A percentile compares a stretch with the other conserved stretches of the same genome.
Evolutionary conservation across 2,329 filamentous ascomycete species (phyloP).

Genomic region (Calonectria multiphialidica): DNA sequence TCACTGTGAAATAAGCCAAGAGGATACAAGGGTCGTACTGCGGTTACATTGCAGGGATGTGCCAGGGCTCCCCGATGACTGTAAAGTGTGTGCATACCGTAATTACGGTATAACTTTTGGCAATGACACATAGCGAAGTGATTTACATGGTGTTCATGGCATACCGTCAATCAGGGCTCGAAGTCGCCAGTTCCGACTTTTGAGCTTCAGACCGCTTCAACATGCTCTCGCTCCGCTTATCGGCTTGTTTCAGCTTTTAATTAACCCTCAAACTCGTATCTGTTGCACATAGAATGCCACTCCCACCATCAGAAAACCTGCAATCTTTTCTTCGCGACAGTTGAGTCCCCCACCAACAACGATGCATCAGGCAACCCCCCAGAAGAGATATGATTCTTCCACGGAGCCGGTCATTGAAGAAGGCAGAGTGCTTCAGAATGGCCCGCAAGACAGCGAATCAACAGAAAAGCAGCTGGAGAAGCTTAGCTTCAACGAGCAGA

Average conservation of each 20-base stretch:
- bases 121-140: background rate
- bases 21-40: background rate
- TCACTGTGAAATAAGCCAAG: background rate
- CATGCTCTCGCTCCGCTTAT: background rate
- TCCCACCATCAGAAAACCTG: background rate
- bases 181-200: background rate
- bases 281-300: background rate
- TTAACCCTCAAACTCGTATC: background rate
- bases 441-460: background rate
- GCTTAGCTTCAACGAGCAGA: conserved; percentile 63
- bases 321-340: background rate
- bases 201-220: conserved; percentile 1
- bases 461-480: conserved; percentile 38
- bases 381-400: background rate
- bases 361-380: background rate
- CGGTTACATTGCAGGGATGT: background rate
- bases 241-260: background rate
- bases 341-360: background rate
- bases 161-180: background rate
- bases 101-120: background rate
- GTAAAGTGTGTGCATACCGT: background rate
- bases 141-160: background rate
- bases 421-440: background rate
- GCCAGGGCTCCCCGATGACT: background rate
- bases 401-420: background rate